Evolutionary conservation across 140 eudicot genomes (phyloP), one percentile per base, ranked within the genome.

Genomic region (Oenanthe javanica): DNA sequence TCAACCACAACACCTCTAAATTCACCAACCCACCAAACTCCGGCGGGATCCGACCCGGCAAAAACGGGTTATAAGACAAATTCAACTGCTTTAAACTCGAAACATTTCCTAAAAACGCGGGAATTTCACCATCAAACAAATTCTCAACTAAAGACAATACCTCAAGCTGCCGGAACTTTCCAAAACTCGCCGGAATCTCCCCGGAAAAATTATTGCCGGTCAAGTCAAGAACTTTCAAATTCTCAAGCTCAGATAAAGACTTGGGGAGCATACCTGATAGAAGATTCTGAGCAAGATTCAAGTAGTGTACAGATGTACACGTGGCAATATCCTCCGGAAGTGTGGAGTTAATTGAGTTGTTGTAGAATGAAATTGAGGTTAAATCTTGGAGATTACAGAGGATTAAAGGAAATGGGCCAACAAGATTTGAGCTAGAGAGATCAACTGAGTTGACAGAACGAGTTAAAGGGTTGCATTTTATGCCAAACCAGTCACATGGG

Each of bases 141-240:
- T 93, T 93, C 23, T 81, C 93, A 4, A 93, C 97, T 2, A 93
- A 63, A 0, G 96, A 86, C 5, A 93, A 79, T 46, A 82, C 96
- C 81, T 91, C 96, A 1, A 93, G 98, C 57, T 87, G 79, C 85
- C 46, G 88, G 72, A 93, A 93, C 23, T 6, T 9, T 1, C 91
- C 96, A 63, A 83, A 93, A 42, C 85, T 90, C 45, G 84, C 90
- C 81, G 98, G 98, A 71, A 93, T 86, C 12, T 82, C 82, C 69
- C 98, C 98, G 86, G 97, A 89, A 42, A 93, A 93, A 77, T 93
- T 93, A 51, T 93, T 93, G 43, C 96, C 96, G 14, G 92, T 82
- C 47, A 93, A 89, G 55, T 93, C 98, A 0, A 93, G 85, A 46
- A 81, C 78, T 36, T 83, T 87, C 18, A 93, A 55, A 50, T 84